These are phyloP conservation scores for Pleodorina starrii DNA, from an alignment of 139 green algal species.

Conservation along the genomic window DNA sequence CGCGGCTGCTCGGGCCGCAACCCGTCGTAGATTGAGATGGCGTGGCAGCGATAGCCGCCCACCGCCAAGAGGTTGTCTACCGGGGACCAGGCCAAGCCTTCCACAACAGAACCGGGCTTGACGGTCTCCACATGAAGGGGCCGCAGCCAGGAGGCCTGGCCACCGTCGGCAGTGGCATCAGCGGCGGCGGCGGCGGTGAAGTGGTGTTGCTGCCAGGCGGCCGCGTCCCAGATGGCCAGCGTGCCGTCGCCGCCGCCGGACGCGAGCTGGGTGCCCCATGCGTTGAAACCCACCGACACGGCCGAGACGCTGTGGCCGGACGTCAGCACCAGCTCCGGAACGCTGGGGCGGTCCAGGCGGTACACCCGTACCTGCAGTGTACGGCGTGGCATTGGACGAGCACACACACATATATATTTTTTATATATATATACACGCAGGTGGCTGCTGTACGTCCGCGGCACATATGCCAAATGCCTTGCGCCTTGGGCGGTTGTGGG, in stretches of 20 bases:
- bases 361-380: conserved; percentile 5
- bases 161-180: no score
- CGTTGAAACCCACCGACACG: background rate
- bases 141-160: background rate
- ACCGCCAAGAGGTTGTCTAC: background rate
- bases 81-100: background rate
- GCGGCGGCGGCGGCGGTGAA: no score
- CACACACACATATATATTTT: no score
- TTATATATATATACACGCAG: no score
- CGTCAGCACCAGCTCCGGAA: conserved; percentile 1
- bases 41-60: background rate
- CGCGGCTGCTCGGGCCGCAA: background rate
- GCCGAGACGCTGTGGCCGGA: background rate
- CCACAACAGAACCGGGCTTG: background rate
- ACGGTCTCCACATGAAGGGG: background rate
- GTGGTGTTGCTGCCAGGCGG: background rate
- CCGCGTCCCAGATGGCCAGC: conserved; percentile 4
- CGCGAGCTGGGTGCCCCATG: conserved; percentile 1
- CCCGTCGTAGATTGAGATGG: background rate
- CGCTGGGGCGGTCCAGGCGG: background rate
- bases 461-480: no score
- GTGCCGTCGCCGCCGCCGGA: conserved; percentile 11
- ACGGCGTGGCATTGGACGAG: no score
- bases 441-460: no score
- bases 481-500: no score